Base-by-base conservation (phyloP, 768 basidiomycete genomes). In the Leucosporidium scottii region DNA sequence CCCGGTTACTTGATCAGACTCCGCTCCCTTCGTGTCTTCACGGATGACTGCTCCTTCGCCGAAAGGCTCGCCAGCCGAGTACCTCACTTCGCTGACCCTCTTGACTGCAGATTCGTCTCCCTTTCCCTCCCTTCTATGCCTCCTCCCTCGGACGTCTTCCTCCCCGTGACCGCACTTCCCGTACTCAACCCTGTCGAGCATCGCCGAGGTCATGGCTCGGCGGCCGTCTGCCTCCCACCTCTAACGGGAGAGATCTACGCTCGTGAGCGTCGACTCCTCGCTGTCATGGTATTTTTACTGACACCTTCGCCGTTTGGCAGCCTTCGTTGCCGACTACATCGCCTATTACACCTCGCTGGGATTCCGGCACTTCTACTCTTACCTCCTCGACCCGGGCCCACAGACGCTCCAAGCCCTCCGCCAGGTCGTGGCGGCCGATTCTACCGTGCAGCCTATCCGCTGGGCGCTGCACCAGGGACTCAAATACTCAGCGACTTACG, bases 341-440 rank as follows among this genome's bases (percentile, higher is more conserved):
- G 36, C 36, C n/a, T 47, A 59, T 25, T 59, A 59, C 58, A 21
- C n/a, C 23, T 30, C 58, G 10, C 58, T 59, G 23, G 58, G 58
- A 10, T 59, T 59, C 58, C 9, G 30, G n/a, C n/a, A 59, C 15
- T 59, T 59, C 58, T 59, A 59, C 58, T 23, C 58, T 9, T 59
- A 59, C 58, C 58, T 59, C 36, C 58, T 59, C 39, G 44, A 59
- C 39, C 58, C 58, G 1, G 58, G 58, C 7, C 39, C 39, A 9
- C 39, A 44, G 15, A 44, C 39, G 39, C 39, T 44, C 39, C 8
- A 8, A 17, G 39, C 15, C 2, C 13, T 44, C 15, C 39, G 39
- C 15, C 39, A 44, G 39, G 39, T 44, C 15, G 15, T 13, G 8
- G 39, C 39, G 8, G 6, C 39, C 8, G 39, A 44, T 17, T 17